These are phyloP conservation scores for Xanthoceras sorbifolium DNA, from an alignment of 345 rosid species.

Conservation along the genomic window DNA sequence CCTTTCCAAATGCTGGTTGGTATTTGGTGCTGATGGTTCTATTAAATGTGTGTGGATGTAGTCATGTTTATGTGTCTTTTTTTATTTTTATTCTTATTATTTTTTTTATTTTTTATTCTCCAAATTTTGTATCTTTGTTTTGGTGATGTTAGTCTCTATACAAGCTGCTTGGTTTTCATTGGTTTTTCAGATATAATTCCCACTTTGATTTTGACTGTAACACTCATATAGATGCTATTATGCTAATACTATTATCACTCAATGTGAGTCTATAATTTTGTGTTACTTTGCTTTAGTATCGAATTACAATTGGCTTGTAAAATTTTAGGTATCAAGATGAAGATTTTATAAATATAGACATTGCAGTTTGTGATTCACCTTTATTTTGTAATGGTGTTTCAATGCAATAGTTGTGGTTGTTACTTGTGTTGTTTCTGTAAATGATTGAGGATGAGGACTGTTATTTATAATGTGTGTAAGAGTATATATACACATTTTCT, in stretches of 20 bases:
- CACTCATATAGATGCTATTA: background rate
- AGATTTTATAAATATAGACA: background rate
- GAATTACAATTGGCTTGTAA: background rate
- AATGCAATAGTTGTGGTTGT: background rate
- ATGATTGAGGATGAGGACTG: background rate
- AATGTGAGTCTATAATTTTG: background rate
- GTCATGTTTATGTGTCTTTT: background rate
- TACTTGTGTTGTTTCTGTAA: background rate
- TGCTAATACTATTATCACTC: background rate
- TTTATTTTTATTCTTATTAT: background rate
- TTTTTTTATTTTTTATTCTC: background rate
- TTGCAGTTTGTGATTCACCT: background rate
- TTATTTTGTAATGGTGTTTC: background rate
- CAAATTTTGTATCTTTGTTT: background rate
- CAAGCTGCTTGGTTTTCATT: background rate
- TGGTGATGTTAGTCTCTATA: background rate
- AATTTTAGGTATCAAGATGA: background rate
- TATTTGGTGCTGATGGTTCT: constrained; percentile 18
- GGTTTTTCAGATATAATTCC: background rate
- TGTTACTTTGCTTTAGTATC: background rate
- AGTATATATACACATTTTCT: background rate
- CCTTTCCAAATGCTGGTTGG: constrained; percentile 97
- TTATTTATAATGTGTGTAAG: background rate
- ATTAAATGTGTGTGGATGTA: background rate
- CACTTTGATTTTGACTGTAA: background rate